A percentile compares a stretch with the other conserved stretches of the same genome.
Conservation (phyloP, 169 alveolate genomes). For the Amoebophrya sp. region DNA sequence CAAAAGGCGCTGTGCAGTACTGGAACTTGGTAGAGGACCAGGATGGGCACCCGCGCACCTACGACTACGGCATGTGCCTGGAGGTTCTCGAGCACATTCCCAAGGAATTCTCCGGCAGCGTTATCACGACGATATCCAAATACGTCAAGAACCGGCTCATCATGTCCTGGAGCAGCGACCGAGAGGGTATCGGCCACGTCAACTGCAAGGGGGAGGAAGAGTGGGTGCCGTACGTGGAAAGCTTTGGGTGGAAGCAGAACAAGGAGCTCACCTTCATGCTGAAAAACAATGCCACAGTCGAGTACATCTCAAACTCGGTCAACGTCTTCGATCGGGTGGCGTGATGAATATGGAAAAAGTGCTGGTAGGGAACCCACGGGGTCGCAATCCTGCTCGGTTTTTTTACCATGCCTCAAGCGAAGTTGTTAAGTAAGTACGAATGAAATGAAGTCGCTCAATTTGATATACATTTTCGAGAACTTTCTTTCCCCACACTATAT, state of each 20-base stretch:
- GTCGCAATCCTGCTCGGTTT: no score
- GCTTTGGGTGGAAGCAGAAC: not conserved
- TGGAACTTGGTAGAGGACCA: not conserved
- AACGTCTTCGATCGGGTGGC: not conserved
- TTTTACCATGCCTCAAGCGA: no score
- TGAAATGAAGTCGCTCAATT: no score
- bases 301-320: not conserved
- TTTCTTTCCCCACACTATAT: no score
- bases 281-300: not conserved
- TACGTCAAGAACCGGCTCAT: not conserved
- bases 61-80: constrained; percentile 22
- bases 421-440: no score
- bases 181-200: constrained; percentile 4
- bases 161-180: not conserved
- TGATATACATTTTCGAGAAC: no score
- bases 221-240: not conserved
- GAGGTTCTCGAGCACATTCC: constrained; percentile 22
- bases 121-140: not conserved
- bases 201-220: not conserved
- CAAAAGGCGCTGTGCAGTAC: constrained; percentile 5
- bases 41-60: not conserved
- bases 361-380: no score
- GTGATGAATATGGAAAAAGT: no score
- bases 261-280: not conserved
- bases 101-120: not conserved